Percentiles rank a stretch among this genome's conserved stretches.
Evolutionary conservation across 805 yeast genomes (phyloP).

Genomic region (Lachancea waltii): DNA sequence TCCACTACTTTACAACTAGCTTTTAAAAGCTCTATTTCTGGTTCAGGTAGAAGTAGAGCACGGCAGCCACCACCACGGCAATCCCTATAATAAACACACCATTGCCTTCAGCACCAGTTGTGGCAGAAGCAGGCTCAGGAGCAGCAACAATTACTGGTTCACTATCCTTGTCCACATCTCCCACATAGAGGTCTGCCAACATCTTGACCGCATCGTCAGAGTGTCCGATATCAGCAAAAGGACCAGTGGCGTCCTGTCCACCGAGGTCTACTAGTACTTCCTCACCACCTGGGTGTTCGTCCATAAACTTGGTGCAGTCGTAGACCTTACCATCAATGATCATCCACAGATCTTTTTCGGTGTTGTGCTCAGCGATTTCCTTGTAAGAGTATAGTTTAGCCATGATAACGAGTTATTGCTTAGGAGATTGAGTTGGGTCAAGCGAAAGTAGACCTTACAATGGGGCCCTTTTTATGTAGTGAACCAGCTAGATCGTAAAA

Average conservation of each 20-base stretch:
- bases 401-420: conserved; percentile 26
- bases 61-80: conserved; percentile 39
- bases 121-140: conserved; percentile 35
- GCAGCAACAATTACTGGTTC: conserved; percentile 27
- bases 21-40: conserved; percentile 5
- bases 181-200: conserved; percentile 61
- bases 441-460: neutral
- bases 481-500: neutral
- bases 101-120: conserved; percentile 53
- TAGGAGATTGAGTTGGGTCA: neutral
- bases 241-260: conserved; percentile 77
- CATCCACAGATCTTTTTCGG: conserved; percentile 80
- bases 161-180: conserved; percentile 67
- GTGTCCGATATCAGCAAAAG: conserved; percentile 91
- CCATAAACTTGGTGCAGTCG: conserved; percentile 59
- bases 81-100: conserved; percentile 84
- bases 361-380: conserved; percentile 66
- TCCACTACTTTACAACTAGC: neutral
- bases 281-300: conserved; percentile 72
- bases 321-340: conserved; percentile 77
- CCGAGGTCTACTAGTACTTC: conserved; percentile 74
- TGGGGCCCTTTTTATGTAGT: neutral
- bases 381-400: conserved; percentile 52
- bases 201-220: conserved; percentile 90
- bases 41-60: conserved; percentile 26